Evolutionary conservation across 805 yeast species (phyloP).

Genomic region (Yarrowia keelungensis): DNA sequence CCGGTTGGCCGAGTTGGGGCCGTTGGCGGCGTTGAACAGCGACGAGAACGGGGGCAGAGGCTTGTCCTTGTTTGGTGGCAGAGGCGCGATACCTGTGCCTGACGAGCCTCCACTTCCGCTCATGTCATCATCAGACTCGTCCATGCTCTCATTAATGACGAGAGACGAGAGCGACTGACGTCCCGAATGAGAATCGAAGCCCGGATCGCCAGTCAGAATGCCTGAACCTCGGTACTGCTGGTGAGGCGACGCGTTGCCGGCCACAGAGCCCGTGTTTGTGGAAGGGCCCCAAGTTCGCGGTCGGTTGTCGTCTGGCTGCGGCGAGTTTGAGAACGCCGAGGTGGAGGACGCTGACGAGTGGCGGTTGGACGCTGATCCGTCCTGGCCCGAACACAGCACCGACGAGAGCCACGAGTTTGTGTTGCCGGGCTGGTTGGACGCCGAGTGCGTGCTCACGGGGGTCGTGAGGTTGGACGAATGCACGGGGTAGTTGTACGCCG

Average conservation of each 20-base stretch:
- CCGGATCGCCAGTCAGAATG: constrained; percentile 43
- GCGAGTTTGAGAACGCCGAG: constrained; percentile 21
- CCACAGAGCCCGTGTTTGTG: constrained; percentile 39
- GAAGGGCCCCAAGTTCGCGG: constrained; percentile 48
- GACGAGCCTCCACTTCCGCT: constrained; percentile 18
- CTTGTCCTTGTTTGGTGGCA: constrained; percentile 35
- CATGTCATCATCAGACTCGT: constrained; percentile 33
- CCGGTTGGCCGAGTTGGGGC: constrained; percentile 39
- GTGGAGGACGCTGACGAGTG: constrained; percentile 33
- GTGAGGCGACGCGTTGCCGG: constrained; percentile 15
- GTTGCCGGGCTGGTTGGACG: constrained; percentile 38
- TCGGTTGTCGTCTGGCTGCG: constrained; percentile 44
- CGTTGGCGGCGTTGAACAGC: constrained; percentile 6
- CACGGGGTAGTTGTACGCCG: constrained; percentile 36
- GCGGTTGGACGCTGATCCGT: constrained; percentile 19
- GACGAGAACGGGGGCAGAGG: constrained; percentile 22
- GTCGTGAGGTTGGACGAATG: constrained; percentile 38
- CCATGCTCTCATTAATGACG: constrained; percentile 40
- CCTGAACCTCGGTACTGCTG: constrained; percentile 41
- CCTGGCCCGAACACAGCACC: constrained; percentile 41
- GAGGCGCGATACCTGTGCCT: not conserved
- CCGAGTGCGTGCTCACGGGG: constrained; percentile 23
- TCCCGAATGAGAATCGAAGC: constrained; percentile 42
- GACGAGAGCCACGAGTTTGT: constrained; percentile 46
- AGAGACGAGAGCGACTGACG: constrained; percentile 44